Base-by-base conservation (phyloP, 805 yeast genomes). In the Cyberlindnera sargentensis region DNA sequence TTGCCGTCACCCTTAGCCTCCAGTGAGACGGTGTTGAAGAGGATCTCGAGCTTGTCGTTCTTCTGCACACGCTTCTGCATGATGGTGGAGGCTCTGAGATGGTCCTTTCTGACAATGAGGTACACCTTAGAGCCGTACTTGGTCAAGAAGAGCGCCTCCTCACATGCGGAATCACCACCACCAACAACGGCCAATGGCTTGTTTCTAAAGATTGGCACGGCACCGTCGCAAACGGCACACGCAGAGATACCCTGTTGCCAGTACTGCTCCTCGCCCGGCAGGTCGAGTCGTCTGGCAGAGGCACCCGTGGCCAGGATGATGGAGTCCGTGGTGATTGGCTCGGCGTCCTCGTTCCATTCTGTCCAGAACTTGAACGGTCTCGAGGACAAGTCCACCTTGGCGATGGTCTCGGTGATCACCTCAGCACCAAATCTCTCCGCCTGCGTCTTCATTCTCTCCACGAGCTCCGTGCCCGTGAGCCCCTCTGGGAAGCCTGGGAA, bases 191-290 rank as follows among this genome's bases (percentile, higher is more conserved):
- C 98, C 64, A 93, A 78, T 34, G 99, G 98, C 70, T 89, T 85
- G 75, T 93, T 85, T 76, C 98, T 86, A 75, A 93, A 93, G 57
- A 93, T 90, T 57, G 99, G 99, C 40, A 93, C 95, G 31, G 99
- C 99, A 68, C 99, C 99, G 65, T 93, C 99, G 72, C 99, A 93
- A 49, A 93, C 99, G 34, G 99, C 99, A 75, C 99, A 93, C 15
- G 99, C 99, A 55, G 96, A 86, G 55, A 93, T 93, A 67, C 99
- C 99, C 65, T 84, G 84, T 74, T 93, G 99, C 99, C 99, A 93
- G 78, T 93, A 93, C 31, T 77, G 76, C 54, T 93, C 98, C 72
- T 93, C 99, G 58, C 99, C 99, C 47, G 97, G 96, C 49, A 93
- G 72, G 63, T 77, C 69, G 70, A 93, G 76, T 73, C 99, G 86